Base-by-base conservation (phyloP, 495 filamentous ascomycete species). In the Jackrogersella minutella region DNA sequence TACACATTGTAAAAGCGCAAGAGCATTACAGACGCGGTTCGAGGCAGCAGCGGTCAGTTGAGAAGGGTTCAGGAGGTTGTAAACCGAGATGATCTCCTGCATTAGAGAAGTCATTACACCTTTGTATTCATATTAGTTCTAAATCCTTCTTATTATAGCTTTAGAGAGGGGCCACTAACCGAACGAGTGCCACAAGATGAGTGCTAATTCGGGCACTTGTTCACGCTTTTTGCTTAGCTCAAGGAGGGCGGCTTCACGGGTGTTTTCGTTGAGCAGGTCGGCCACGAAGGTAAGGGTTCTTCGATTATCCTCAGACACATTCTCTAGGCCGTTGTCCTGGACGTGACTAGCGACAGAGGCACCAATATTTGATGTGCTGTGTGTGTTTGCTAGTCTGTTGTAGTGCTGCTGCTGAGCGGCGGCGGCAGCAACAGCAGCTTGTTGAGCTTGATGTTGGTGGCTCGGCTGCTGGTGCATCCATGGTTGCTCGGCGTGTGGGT, bases 191-290 rank as follows among this genome's bases (percentile, higher is more conserved):
- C 95, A 99, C 53, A 99, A 86, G 47, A 99, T 97, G 66, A 99
- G 79, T 28, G 95, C 95, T 61, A 99, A 81, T 77, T 99, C 95
- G 13, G 95, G 93, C 13, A 99, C 96, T 76, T 98, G 96, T 76
- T 99, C 95, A 40, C 95, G 83, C 83, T 99, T 99, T 83, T 99
- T 99, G 81, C 94, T 97, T 40, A 99, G 83, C 77, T 99, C 95
- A 74, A 99, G 87, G 14, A 99, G 84, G 47, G 95, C 96, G 0
- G 90, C 87, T 79, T 99, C 95, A 52, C 95, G 84, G 14, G 92
- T 92, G 49, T 86, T 87, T 46, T 92, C 91, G 72, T 93, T 94
- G 69, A 98, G 84, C 41, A 98, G 82, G 73, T 99, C 94, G 40
- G 93, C 90, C 64, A 98, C 94, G 87, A 93, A 97, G 64, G 88